Evolutionary conservation across 805 yeast species (phyloP).

Genomic region (Nakazawaea siamensis): DNA sequence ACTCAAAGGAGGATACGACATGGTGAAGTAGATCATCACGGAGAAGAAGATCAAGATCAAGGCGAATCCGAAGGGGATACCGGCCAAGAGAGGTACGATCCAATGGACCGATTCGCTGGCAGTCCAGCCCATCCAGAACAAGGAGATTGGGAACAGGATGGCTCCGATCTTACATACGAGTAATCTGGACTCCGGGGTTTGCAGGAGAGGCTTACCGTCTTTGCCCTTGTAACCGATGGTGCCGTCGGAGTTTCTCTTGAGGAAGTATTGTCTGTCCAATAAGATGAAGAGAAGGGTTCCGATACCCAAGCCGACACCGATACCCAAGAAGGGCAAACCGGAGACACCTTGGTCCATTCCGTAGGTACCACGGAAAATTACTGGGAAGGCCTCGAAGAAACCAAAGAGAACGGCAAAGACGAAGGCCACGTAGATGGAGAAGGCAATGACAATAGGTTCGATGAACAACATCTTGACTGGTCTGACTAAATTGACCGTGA

Average conservation of each 20-base stretch:
- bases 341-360: slow-evolving; percentile 51
- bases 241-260: slow-evolving; percentile 56
- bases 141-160: slow-evolving; percentile 52
- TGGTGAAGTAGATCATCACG: slow-evolving; percentile 57
- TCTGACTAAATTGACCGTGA: slow-evolving; percentile 44
- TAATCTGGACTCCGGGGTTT: slow-evolving; percentile 54
- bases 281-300: slow-evolving; percentile 46
- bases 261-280: slow-evolving; percentile 40
- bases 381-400: slow-evolving; percentile 73
- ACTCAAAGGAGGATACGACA: slow-evolving; percentile 64
- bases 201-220: slow-evolving; percentile 45
- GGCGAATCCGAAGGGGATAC: slow-evolving; percentile 73
- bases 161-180: slow-evolving; percentile 62
- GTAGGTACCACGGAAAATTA: slow-evolving; percentile 62
- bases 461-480: slow-evolving; percentile 62
- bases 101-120: slow-evolving; percentile 54
- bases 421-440: slow-evolving; percentile 64
- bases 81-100: slow-evolving; percentile 72
- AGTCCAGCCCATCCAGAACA: slow-evolving; percentile 84
- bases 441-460: slow-evolving; percentile 69
- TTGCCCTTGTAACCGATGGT: slow-evolving; percentile 46
- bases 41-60: slow-evolving; percentile 65
- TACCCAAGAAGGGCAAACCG: slow-evolving; percentile 65
- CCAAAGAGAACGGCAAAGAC: slow-evolving; percentile 74
- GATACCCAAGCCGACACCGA: slow-evolving; percentile 55